Percentiles rank a stretch among this genome's conserved stretches.
These are phyloP conservation scores for Elaeis oleifera DNA, from an alignment of 202 grass and related monocot genomes.

Conservation along the genomic window DNA sequence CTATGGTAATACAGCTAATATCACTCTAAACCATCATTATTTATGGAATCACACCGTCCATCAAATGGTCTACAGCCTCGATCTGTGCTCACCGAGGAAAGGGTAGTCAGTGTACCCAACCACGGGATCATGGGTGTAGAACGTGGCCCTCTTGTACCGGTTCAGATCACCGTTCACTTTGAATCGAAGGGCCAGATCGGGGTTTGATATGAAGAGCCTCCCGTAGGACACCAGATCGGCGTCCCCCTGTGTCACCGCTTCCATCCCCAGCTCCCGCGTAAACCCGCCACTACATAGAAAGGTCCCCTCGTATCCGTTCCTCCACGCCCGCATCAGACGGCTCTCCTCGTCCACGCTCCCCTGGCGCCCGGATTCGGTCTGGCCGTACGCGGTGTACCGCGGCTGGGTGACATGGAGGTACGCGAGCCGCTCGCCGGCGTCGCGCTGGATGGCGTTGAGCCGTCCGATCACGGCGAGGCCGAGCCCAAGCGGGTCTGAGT, in stretches of 20 bases:
- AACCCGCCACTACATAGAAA: slow-evolving; percentile 89
- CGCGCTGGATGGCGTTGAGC: slow-evolving; percentile 54
- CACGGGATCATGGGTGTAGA: slow-evolving; percentile 75
- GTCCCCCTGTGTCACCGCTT: slow-evolving; percentile 54
- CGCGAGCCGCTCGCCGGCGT: slow-evolving; percentile 41
- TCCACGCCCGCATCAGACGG: slow-evolving; percentile 47
- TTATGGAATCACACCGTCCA: no score
- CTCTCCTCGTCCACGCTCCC: slow-evolving; percentile 80
- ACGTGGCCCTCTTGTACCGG: slow-evolving; percentile 65
- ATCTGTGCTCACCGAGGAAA: slow-evolving; percentile 37
- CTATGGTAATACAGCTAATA: no score
- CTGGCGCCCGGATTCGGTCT: slow-evolving; percentile 67
- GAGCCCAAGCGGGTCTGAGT: slow-evolving; percentile 61
- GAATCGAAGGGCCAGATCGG: slow-evolving; percentile 73
- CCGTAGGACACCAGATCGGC: slow-evolving; percentile 81
- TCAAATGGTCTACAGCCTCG: no score
- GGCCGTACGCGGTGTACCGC: slow-evolving; percentile 71
- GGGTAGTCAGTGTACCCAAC: slow-evolving; percentile 95
- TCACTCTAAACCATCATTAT: no score
- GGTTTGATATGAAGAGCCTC: slow-evolving; percentile 79
- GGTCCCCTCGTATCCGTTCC: slow-evolving; percentile 49
- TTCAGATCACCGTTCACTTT: slow-evolving; percentile 39
- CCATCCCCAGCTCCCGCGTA: slow-evolving; percentile 73
- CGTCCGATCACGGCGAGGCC: slow-evolving; percentile 52
- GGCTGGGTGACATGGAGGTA: slow-evolving; percentile 95